Evolutionary conservation across 1,139 yeast species (phyloP).

Genomic region (Hemisphaericaspora xylanilytica): DNA sequence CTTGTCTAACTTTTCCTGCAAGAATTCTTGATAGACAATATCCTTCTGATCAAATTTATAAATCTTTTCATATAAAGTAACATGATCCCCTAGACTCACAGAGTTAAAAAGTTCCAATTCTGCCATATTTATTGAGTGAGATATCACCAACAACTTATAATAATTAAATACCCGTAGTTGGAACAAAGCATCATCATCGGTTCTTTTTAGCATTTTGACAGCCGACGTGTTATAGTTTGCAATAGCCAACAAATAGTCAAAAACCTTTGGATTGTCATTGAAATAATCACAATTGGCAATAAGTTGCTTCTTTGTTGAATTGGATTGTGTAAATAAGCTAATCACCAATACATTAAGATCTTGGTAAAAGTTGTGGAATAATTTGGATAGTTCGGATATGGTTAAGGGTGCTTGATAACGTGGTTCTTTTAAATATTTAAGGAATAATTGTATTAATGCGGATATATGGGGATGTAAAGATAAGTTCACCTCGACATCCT

Average conservation of each 20-base stretch:
- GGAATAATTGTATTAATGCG: constrained; percentile 22
- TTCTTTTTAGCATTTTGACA: constrained; percentile 37
- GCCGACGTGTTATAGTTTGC: constrained; percentile 41
- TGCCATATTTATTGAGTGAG: constrained; percentile 35
- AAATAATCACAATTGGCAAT: constrained; percentile 31
- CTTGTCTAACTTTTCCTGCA: constrained; percentile 33
- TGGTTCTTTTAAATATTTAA: constrained; percentile 43
- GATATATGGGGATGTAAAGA: constrained; percentile 13
- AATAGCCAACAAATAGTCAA: constrained; percentile 45
- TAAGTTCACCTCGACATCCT: constrained; percentile 13
- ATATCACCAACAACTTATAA: constrained; percentile 37
- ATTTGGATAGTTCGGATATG: constrained; percentile 30
- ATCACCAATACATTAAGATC: constrained; percentile 39
- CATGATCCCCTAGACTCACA: constrained; percentile 26
- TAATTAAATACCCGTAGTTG: constrained; percentile 43
- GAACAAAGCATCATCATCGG: constrained; percentile 35
- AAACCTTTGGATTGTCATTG: constrained; percentile 29
- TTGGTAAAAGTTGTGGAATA: constrained; percentile 36
- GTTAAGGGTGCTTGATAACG: constrained; percentile 43
- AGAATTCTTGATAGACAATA: constrained; percentile 34
- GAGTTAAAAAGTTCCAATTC: constrained; percentile 32
- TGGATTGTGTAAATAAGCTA: constrained; percentile 38
- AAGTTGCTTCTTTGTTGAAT: constrained; percentile 38
- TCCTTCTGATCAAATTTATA: constrained; percentile 42
- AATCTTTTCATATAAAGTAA: constrained; percentile 37